Conservation (phyloP, 371 early-diverging fungal species). For the Circinella umbellata region DNA sequence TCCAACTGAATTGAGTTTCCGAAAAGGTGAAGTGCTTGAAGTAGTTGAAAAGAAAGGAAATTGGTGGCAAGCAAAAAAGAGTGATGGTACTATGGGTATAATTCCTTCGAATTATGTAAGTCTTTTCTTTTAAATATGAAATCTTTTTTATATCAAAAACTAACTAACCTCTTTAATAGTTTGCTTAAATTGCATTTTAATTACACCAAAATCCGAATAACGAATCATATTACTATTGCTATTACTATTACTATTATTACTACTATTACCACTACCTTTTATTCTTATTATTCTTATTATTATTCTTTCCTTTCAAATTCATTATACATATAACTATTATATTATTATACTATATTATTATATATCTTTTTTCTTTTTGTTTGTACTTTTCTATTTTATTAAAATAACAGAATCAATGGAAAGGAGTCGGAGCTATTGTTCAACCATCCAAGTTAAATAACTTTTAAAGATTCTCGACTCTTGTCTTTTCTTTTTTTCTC, state of each 20-base stretch:
- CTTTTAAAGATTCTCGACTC: too few species aligned
- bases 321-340: background rate
- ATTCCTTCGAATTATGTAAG: slow-evolving; percentile 82
- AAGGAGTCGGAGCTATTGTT: too few species aligned
- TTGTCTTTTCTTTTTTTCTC: too few species aligned
- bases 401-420: too few species aligned
- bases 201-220: background rate
- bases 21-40: slow-evolving; percentile 81
- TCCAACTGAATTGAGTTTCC: slow-evolving; percentile 83
- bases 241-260: too few species aligned
- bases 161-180: background rate
- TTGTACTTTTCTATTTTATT: too few species aligned
- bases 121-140: background rate
- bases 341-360: background rate
- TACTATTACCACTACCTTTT: too few species aligned
- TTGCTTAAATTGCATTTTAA: slow-evolving; percentile 7
- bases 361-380: too few species aligned
- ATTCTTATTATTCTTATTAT: too few species aligned
- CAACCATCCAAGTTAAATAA: too few species aligned
- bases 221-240: background rate
- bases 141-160: background rate
- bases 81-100: slow-evolving; percentile 81
- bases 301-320: too few species aligned
- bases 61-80: slow-evolving; percentile 90
- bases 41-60: slow-evolving; percentile 86